These are phyloP conservation scores for Acacia concinna DNA, from an alignment of 331 rosid species.

Conservation along the genomic window DNA sequence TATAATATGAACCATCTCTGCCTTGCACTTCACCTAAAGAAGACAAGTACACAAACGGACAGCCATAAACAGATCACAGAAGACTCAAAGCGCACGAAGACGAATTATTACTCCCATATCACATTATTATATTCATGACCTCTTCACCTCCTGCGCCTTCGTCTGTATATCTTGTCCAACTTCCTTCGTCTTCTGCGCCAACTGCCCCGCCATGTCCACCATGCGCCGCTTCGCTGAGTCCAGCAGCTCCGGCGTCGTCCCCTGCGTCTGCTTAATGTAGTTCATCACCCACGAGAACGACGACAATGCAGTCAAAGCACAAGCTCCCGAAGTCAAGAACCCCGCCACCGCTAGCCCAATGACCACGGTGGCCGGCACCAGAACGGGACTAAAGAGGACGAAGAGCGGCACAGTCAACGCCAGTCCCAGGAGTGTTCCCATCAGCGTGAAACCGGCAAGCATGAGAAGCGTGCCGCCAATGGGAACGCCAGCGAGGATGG, in stretches of 20 bases:
- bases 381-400: conserved; percentile 69
- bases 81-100: not conserved
- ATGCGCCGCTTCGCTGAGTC: conserved; percentile 50
- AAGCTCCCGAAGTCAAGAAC: conserved; percentile 52
- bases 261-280: conserved; percentile 36
- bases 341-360: conserved; percentile 53
- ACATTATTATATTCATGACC: conserved; percentile 27
- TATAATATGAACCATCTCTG: not conserved
- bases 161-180: conserved; percentile 71
- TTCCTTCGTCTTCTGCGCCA: conserved; percentile 79
- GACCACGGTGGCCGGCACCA: conserved; percentile 58
- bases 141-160: conserved; percentile 65
- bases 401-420: conserved; percentile 58
- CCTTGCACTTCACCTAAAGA: not conserved
- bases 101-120: not conserved
- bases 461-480: conserved; percentile 56
- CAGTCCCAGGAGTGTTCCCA: conserved; percentile 56
- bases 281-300: conserved; percentile 67
- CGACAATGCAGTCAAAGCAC: conserved; percentile 59
- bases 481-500: conserved; percentile 46
- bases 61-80: not conserved
- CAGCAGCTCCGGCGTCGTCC: conserved; percentile 45
- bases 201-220: conserved; percentile 50
- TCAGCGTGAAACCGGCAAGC: conserved; percentile 53
- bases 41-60: conserved; percentile 17